Conservation (phyloP, 352 stramenopile genomes). For the Globisporangium lucens region DNA sequence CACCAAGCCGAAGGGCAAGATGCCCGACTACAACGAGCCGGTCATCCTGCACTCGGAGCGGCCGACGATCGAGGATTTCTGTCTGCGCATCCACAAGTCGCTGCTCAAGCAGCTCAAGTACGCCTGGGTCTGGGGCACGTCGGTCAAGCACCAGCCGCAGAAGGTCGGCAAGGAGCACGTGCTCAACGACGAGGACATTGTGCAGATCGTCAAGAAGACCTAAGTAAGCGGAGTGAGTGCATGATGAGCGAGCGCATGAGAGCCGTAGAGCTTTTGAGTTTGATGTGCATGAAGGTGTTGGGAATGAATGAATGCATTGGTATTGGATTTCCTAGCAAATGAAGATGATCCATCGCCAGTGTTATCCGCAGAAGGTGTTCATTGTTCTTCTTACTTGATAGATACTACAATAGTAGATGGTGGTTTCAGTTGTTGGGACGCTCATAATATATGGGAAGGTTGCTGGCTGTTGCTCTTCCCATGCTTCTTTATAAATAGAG, state of each 20-base stretch:
- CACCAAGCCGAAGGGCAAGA: constrained; percentile 95
- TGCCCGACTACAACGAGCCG: constrained; percentile 96
- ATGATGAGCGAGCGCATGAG: not conserved
- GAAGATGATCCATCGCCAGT: not conserved
- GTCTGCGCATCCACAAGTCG: constrained; percentile 91
- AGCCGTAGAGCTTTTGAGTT: not conserved
- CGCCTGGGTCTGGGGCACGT: constrained; percentile 97
- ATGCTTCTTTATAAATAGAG: not conserved
- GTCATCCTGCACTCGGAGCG: constrained; percentile 96
- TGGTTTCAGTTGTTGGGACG: not conserved
- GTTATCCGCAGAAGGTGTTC: not conserved
- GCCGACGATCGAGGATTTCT: constrained; percentile 97
- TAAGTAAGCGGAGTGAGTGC: constrained; percentile 26
- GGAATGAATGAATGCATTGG: not conserved
- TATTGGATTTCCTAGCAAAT: not conserved
- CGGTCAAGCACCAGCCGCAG: constrained; percentile 98
- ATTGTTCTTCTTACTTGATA: not conserved
- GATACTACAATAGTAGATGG: not conserved
- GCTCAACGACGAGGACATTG: constrained; percentile 98
- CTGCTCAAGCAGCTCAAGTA: constrained; percentile 92
- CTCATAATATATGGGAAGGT: not conserved
- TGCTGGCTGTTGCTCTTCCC: not conserved
- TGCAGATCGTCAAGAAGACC: constrained; percentile 98
- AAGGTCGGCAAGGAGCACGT: constrained; percentile 98
- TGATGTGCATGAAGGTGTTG: not conserved